Evolutionary conservation across 129 eudicot genomes (phyloP), one percentile per base, ranked within the genome.

Genomic region (Escallonia rubra): DNA sequence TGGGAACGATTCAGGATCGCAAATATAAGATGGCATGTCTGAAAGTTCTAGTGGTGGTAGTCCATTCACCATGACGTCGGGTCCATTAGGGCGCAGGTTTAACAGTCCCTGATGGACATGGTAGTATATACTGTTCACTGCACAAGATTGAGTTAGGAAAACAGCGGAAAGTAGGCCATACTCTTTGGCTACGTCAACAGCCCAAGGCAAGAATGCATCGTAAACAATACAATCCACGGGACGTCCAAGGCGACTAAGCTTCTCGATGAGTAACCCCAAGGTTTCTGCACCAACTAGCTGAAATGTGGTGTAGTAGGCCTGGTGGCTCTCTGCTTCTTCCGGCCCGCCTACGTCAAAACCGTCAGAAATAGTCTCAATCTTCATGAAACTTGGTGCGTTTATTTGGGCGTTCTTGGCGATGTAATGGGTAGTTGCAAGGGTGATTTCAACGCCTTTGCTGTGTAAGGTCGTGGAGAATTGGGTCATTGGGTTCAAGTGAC

Each of bases 121-220:
- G 49, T 77, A 67, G 45, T 73, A 77, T 3, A 81, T 59, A 14
- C 13, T 13, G 11, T 57, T 49, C 23, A 73, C 71, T 3, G 83
- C 75, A 47, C 74, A 65, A 2, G 82, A 64, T 15, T 68, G 77
- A 5, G 79, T 81, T 23, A 73, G 74, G 44, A 81, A 77, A 5
- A 63, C 79, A 6, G 77, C 80, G 48, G 67, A 67, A 10, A 47
- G 4, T 0, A 81, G 7, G 9, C 83, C 77, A 10, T 64, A 69
- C 7, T 55, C 5, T 14, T 73, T 70, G 12, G 80, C 82, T 6
- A 81, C 77, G 10, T 61, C 80, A 10, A 73, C 56, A 42, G 59
- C 83, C 86, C 86, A 81, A 12, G 80, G 82, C 59, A 77, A 40
- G 61, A 77, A 69, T 14, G 77, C 50, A 49, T 74, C 82, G 14